Evolutionary conservation across 495 filamentous ascomycete genomes (phyloP), one percentile per base, ranked within the genome.

Genomic region (Xylaria nigripes): DNA sequence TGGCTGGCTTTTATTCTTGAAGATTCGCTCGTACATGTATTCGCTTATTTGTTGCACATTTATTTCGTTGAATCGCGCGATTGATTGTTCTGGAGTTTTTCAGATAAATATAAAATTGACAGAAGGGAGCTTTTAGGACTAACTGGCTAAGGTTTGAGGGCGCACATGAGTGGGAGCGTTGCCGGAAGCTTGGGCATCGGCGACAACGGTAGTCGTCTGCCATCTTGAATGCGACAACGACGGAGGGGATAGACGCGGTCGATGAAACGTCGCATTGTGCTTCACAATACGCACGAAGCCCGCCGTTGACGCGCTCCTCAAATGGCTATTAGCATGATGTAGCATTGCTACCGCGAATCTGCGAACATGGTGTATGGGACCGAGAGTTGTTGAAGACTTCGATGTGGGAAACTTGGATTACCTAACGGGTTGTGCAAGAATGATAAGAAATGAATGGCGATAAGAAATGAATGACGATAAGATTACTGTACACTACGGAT

Each of bases 1-100:
- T 1, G 76, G 73, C 5, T 72, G 60, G 52, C 79, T 73, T 36
- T 73, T 63, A 25, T 43, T 32, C 19, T 67, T 62, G 65, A 98
- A 98, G 40, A 98, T 73, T 68, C 97, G 94, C 3, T 81, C 61
- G 68, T 90, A 85, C 30, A 99, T 79, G 76, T 85, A 77, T 51
- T 76, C 75, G 74, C 88, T 93, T 40, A 99, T 66, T 60, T 96
- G 91, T 71, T 99, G 94, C 22, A 99, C 89, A 22, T 89, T 88
- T 58, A 99, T 87, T 51, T 93, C 86, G 65, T 96, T 97, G 72
- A 83, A 89, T 49, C 92, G 83, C 32, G 85, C 73, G 29, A 72
- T 61, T 30, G 82, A 77, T 23, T 76, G 72, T 40, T 84, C 81
- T 83, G 65, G 18, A 36, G 61, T 50, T 24, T 47, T 22, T 61